Conservation (phyloP, 2,329 filamentous ascomycete species). For the Blumeriella jaapii region DNA sequence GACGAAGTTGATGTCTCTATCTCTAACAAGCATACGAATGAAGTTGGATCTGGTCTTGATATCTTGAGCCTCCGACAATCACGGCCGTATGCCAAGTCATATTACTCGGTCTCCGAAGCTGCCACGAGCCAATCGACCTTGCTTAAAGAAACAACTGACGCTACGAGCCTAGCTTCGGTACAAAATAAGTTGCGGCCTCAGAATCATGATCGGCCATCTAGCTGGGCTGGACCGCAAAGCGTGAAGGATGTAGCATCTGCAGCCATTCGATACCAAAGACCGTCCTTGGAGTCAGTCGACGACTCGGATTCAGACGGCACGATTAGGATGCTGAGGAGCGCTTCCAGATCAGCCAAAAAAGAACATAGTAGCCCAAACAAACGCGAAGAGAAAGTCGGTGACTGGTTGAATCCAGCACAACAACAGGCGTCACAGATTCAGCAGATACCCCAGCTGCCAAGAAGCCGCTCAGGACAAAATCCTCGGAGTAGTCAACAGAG, state of each 20-base stretch:
- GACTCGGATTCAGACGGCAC: background rate
- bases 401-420: background rate
- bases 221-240: background rate
- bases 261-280: background rate
- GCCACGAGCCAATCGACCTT: slow-evolving; percentile 1
- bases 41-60: background rate
- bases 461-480: too few species aligned
- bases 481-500: too few species aligned
- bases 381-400: background rate
- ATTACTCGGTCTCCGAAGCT: slow-evolving; percentile 2
- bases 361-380: background rate
- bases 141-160: background rate
- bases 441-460: background rate
- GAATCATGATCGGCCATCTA: background rate
- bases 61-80: background rate
- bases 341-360: too few species aligned
- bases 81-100: slow-evolving; percentile 1
- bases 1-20: background rate
- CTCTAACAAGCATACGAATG: background rate
- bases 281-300: background rate
- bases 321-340: background rate
- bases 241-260: too few species aligned
- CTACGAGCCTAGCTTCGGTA: background rate
- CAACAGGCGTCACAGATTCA: background rate
- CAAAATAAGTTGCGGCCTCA: background rate